phyloP scores from a whole-genome alignment of 108 stramenopile species.

The Nitzschia sp. region DNA sequence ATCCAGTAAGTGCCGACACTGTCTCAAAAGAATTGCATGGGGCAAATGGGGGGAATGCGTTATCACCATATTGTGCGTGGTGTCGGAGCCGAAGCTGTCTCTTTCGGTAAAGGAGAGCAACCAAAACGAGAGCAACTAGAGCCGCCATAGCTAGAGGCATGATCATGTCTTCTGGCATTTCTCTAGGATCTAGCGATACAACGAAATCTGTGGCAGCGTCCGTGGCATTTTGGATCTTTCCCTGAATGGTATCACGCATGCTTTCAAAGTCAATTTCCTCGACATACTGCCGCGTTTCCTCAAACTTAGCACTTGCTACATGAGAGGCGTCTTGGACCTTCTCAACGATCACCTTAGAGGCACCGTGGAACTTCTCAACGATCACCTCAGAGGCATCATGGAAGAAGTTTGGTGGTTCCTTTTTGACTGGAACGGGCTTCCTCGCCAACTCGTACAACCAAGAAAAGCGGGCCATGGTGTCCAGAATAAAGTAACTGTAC shows the following conservation, averaged over 20 bases:
- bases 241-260: background rate
- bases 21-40: conserved; percentile 4
- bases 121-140: background rate
- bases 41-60: conserved; percentile 30
- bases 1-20: background rate
- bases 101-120: background rate
- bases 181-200: background rate
- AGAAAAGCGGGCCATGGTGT: conserved; percentile 11
- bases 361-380: background rate
- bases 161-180: background rate
- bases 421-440: conserved; percentile 12
- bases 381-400: no score
- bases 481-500: no score
- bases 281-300: background rate
- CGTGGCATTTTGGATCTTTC: background rate
- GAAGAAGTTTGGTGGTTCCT: background rate
- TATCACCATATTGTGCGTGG: conserved; percentile 25
- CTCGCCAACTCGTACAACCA: conserved; percentile 27
- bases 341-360: background rate
- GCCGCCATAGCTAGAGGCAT: background rate
- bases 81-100: conserved; percentile 1
- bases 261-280: background rate
- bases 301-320: background rate
- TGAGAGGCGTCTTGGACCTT: background rate
- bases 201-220: background rate